A percentile compares a stretch with the other conserved stretches of the same genome.
These are phyloP conservation scores for Myxozyma neglecta DNA, from an alignment of 805 yeast genomes.

Conservation along the genomic window DNA sequence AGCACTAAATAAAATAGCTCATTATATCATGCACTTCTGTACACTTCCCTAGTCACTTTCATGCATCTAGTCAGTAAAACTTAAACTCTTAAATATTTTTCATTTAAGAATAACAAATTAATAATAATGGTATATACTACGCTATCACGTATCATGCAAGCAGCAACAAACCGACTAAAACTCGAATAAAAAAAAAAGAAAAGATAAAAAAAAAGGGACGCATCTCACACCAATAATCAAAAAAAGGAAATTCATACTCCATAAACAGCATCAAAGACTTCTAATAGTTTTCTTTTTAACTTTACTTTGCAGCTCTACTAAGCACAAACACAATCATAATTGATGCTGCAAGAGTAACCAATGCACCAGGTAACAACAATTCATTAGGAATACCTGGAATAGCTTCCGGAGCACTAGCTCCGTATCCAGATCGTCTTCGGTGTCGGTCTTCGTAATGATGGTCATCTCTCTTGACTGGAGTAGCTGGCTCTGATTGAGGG, in stretches of 20 bases:
- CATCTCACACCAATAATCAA: not conserved
- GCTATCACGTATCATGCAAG: no score
- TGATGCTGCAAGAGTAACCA: slow-evolving; percentile 60
- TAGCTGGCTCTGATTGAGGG: slow-evolving; percentile 8
- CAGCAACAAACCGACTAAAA: no score
- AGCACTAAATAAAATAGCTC: no score
- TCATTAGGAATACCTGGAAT: slow-evolving; percentile 62
- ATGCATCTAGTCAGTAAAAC: no score
- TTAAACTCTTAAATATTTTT: no score
- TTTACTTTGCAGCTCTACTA: slow-evolving; percentile 40
- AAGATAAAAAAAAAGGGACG: not conserved
- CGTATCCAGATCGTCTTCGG: not conserved
- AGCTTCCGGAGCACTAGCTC: slow-evolving; percentile 33
- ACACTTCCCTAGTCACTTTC: no score
- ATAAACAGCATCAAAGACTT: not conserved
- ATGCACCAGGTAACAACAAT: slow-evolving; percentile 61
- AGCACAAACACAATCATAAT: slow-evolving; percentile 56
- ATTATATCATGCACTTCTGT: no score
- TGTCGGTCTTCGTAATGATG: not conserved
- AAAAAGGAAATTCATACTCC: not conserved
- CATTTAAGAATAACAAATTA: no score
- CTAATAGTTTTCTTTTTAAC: no score
- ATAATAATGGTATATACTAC: no score
- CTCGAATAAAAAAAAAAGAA: not conserved
- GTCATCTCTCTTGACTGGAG: not conserved